A percentile compares a stretch with the other conserved stretches of the same genome.
Evolutionary conservation across 139 green algal genomes (phyloP).

Genomic region (Micromonas pusilla): DNA sequence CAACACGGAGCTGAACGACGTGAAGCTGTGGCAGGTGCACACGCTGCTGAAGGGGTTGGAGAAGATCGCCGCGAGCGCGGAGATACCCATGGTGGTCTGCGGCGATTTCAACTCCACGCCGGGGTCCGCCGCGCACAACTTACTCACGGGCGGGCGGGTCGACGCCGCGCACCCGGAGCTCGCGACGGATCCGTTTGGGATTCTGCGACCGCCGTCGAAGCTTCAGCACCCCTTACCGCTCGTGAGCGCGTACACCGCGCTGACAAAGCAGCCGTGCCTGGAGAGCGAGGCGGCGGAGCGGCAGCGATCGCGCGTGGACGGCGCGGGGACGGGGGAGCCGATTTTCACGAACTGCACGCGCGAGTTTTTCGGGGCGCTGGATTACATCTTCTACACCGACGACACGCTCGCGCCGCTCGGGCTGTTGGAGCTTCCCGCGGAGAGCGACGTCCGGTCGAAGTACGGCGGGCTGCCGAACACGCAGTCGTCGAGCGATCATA

Average conservation of each 20-base stretch:
- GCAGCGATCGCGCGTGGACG: slow-evolving; percentile 38
- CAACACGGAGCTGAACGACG: slow-evolving; percentile 92
- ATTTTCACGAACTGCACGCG: slow-evolving; percentile 79
- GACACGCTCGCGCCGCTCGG: slow-evolving; percentile 58
- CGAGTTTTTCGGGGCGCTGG: slow-evolving; percentile 87
- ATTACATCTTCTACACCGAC: slow-evolving; percentile 92
- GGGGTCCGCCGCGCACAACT: slow-evolving; percentile 75
- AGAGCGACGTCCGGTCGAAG: slow-evolving; percentile 76
- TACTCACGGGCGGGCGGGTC: slow-evolving; percentile 74
- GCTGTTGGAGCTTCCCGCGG: slow-evolving; percentile 80
- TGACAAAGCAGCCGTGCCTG: slow-evolving; percentile 24
- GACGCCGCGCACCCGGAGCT: slow-evolving; percentile 67
- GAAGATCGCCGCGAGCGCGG: slow-evolving; percentile 84
- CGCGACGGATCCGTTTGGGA: slow-evolving; percentile 67
- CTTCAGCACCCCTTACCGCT: slow-evolving; percentile 56
- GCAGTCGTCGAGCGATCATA: slow-evolving; percentile 78
- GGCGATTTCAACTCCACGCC: slow-evolving; percentile 94
- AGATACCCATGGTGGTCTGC: slow-evolving; percentile 61
- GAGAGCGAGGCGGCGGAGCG: slow-evolving; percentile 23
- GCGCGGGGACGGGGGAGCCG: slow-evolving; percentile 36
- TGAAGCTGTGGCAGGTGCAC: slow-evolving; percentile 99
- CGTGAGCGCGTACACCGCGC: slow-evolving; percentile 29
- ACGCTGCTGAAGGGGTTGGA: slow-evolving; percentile 98
- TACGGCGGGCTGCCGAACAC: slow-evolving; percentile 75
- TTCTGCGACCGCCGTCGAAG: slow-evolving; percentile 64